These are phyloP conservation scores for Sugiyamaella smithiae DNA, from an alignment of 805 yeast genomes.

Conservation along the genomic window DNA sequence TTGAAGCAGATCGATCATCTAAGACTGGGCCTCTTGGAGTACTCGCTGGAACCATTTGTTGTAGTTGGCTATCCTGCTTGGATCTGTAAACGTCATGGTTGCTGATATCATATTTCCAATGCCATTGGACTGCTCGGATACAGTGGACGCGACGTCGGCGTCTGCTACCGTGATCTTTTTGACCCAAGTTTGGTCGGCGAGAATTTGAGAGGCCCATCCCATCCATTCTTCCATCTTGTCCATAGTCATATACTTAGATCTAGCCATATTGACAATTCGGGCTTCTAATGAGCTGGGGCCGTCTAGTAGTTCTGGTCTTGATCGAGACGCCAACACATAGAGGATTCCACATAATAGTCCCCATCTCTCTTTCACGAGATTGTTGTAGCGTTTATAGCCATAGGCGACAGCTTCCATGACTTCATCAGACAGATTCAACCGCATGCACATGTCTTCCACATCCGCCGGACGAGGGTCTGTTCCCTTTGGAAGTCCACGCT, in stretches of 20 bases:
- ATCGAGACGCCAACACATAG: constrained; percentile 28
- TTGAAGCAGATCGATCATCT: too few relatives aligned
- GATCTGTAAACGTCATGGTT: constrained; percentile 20
- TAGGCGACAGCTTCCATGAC: constrained; percentile 26
- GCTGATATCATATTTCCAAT: constrained; percentile 28
- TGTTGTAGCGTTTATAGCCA: constrained; percentile 30
- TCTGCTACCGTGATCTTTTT: constrained; percentile 26
- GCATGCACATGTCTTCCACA: constrained; percentile 19
- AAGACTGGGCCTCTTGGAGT: too few relatives aligned
- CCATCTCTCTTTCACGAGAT: constrained; percentile 36
- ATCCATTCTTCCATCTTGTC: constrained; percentile 34
- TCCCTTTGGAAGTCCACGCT: constrained; percentile 21
- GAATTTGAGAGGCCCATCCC: constrained; percentile 32
- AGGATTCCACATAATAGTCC: constrained; percentile 34
- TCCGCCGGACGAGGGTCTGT: constrained; percentile 24
- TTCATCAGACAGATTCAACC: constrained; percentile 20
- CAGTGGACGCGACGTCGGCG: constrained; percentile 1
- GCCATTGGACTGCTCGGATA: constrained; percentile 25
- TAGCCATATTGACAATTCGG: background rate
- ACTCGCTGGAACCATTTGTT: too few relatives aligned
- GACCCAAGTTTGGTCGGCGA: constrained; percentile 37
- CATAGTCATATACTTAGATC: constrained; percentile 4
- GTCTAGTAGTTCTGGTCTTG: constrained; percentile 26
- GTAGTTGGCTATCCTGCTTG: constrained; percentile 17
- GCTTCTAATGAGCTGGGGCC: background rate